Base-by-base conservation (phyloP, 2,329 filamentous ascomycete genomes). In the Colletotrichum sp. region DNA sequence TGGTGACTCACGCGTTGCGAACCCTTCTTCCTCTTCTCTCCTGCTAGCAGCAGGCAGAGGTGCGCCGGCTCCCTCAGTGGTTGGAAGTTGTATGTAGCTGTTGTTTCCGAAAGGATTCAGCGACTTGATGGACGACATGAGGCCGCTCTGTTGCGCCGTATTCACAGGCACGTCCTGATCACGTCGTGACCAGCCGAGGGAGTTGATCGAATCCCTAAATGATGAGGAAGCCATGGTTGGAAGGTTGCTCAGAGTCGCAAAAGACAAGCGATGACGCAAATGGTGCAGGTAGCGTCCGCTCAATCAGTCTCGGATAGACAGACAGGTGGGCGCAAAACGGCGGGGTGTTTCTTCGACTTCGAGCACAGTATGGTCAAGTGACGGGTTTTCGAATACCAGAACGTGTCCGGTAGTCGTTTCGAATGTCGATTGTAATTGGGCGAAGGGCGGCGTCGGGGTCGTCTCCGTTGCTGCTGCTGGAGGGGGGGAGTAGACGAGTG, bases 141-240 rank as follows among this genome's bases (percentile, higher is more conserved):
- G 88, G 32, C 95, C 94, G 78, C 92, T 93, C 82, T 92, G 91
- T 80, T 93, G 91, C 78, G 88, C 89, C 64, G 94, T 97, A 85
- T 92, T 94, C 81, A 94, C 93, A 78, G 95, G 93, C 71, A 94
- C 88, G 82, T 98, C 95, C 79, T 92, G 85, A 75, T 96, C 94
- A 82, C 96, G 92, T 80, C 96, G 94, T 82, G 95, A 95, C 97
- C 97, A 99, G 77, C 97, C 97, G 81, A 99, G 87, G 76, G 95
- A 97, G 89, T 95, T 98, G 90, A 99, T 96, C 26, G 95, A 98
- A 86, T 98, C 95, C 84, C 96, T 93, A 86, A 99, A 99, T 63
- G 95, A 95, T 80, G 93, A 89, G 79, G 96, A 96, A 77, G 96
- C 94, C 96, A 98, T 98, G 78, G 77, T 85, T 75, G 28, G 70